A percentile compares a stretch with the other conserved stretches of the same genome.
These are phyloP conservation scores for Eucalyptus tenuipes DNA, from an alignment of 345 rosid genomes.

Conservation along the genomic window DNA sequence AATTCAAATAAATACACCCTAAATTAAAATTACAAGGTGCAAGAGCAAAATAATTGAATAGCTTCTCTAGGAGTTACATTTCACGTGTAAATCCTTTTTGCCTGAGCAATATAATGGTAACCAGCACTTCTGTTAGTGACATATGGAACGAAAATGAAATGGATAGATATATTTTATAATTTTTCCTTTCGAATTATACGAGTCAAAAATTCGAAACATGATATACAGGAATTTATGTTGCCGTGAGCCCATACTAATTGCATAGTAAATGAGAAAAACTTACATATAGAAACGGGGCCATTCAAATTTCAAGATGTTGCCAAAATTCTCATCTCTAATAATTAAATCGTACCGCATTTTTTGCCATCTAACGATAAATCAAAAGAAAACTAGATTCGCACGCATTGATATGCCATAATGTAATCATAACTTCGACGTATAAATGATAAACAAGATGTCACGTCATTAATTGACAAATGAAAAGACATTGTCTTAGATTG, in stretches of 20 bases:
- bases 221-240: background rate
- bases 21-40: background rate
- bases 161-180: background rate
- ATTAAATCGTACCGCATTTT: background rate
- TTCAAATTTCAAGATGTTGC: background rate
- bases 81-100: background rate
- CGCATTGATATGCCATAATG: too few species aligned
- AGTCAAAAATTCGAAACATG: accelerated
- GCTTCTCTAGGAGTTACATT: background rate
- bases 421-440: background rate
- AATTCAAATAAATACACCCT: background rate
- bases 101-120: background rate
- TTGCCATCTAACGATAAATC: background rate
- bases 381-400: background rate
- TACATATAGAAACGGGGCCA: accelerated
- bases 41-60: background rate
- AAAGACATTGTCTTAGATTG: background rate
- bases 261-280: background rate
- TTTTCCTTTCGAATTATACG: background rate
- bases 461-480: background rate
- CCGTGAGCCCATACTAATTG: background rate
- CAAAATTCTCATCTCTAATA: background rate
- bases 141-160: background rate
- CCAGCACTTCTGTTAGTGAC: background rate
- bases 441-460: background rate